Evolutionary conservation across 2,329 filamentous ascomycete species (phyloP).

Genomic region (Talaromyces pinophilus): DNA sequence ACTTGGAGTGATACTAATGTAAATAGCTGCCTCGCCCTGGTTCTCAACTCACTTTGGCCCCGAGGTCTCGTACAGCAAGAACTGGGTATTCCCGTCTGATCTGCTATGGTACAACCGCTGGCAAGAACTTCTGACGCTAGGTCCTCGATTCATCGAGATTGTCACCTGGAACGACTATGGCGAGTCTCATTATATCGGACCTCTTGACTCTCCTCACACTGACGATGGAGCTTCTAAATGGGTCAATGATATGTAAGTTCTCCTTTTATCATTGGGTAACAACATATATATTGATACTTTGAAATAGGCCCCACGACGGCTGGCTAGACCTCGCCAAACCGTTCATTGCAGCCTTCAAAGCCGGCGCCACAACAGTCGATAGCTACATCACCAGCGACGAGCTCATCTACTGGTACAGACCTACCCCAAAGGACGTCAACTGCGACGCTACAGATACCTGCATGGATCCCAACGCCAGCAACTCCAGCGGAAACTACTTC

Average conservation of each 20-base stretch:
- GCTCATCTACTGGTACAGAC: conserved; percentile 60
- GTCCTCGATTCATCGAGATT: conserved; percentile 53
- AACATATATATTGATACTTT: background rate
- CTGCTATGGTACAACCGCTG: conserved; percentile 49
- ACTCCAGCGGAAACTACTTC: conserved; percentile 55
- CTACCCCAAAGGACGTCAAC: conserved; percentile 48
- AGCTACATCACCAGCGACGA: conserved; percentile 51
- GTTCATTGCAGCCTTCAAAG: conserved; percentile 57
- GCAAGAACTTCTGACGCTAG: conserved; percentile 46
- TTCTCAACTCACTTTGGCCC: conserved; percentile 55
- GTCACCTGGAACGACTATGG: conserved; percentile 57
- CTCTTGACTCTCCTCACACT: conserved; percentile 45
- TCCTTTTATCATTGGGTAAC: background rate
- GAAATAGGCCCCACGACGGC: conserved; percentile 51
- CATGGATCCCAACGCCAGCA: conserved; percentile 41
- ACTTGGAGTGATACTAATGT: background rate
- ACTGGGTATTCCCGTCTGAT: conserved; percentile 53
- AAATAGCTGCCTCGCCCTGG: conserved; percentile 50
- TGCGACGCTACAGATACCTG: conserved; percentile 58
- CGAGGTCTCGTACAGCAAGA: conserved; percentile 52
- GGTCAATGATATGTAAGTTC: conserved; percentile 51
- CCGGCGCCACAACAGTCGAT: conserved; percentile 38
- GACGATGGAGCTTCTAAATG: conserved; percentile 51
- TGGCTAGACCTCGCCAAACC: conserved; percentile 58
- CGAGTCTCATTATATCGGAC: conserved; percentile 58